Percentiles rank a stretch among this genome's conserved stretches.
These are phyloP conservation scores for Alternaria angustiovoidea DNA, from an alignment of 2,329 filamentous ascomycete species.

Conservation along the genomic window DNA sequence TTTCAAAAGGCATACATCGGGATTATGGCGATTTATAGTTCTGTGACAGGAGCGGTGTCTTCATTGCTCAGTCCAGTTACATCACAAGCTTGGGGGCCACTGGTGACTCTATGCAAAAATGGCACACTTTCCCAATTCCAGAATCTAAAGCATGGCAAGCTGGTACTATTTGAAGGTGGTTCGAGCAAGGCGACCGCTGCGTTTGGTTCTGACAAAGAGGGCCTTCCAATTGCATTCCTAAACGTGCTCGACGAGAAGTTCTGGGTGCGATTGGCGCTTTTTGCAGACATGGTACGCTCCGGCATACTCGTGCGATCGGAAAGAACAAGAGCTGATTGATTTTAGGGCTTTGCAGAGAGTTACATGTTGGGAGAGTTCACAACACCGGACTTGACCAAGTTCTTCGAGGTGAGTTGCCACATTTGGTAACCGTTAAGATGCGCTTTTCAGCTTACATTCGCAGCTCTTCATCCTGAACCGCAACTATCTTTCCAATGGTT, in stretches of 20 bases:
- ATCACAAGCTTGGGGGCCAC: constrained; percentile 58
- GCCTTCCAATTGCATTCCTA: constrained; percentile 61
- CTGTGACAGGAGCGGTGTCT: constrained; percentile 49
- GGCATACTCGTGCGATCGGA: neutral
- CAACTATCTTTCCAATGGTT: constrained; percentile 69
- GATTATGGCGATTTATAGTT: constrained; percentile 48
- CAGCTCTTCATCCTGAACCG: constrained; percentile 76
- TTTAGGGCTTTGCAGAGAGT: constrained; percentile 71
- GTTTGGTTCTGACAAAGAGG: constrained; percentile 52
- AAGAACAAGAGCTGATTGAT: neutral
- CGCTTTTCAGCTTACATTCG: constrained; percentile 24
- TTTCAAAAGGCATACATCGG: neutral
- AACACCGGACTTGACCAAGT: constrained; percentile 70
- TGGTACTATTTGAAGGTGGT: constrained; percentile 56
- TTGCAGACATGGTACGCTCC: constrained; percentile 70
- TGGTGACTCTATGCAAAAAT: constrained; percentile 57
- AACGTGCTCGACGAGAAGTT: constrained; percentile 71
- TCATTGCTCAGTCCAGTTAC: constrained; percentile 54
- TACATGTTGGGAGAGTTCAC: constrained; percentile 78
- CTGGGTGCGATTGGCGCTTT: constrained; percentile 73
- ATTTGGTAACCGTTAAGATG: neutral
- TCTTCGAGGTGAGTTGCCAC: constrained; percentile 67
- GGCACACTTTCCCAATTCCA: constrained; percentile 57
- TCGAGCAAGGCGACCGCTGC: constrained; percentile 54
- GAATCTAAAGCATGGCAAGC: constrained; percentile 56